Evolutionary conservation across 1,139 yeast genomes (phyloP), one percentile per base, ranked within the genome.

Genomic region (Pichia terricola): DNA sequence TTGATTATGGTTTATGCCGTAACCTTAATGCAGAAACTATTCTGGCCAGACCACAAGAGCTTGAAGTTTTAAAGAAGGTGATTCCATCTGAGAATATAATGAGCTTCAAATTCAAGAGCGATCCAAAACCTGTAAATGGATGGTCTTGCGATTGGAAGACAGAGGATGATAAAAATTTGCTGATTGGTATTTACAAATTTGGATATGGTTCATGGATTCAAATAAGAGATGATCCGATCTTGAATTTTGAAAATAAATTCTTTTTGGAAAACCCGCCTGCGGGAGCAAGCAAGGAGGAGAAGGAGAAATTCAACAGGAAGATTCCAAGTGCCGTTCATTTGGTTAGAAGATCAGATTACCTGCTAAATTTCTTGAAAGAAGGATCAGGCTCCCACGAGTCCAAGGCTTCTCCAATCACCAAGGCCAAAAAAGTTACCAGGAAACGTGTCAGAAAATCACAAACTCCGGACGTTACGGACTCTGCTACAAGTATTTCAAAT

Each of bases 161-260:
- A 11, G 75, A 70, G 37, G 96, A 94, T 59, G 99, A 94, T 62
- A 83, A 88, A 38, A 83, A 81, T 79, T 69, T 94, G 44, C 64
- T 94, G 50, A 77, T 84, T 37, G 99, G 99, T 51, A 84, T 91
- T 32, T 75, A 77, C 59, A 88, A 87, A 62, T 87, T 89, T 63
- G 99, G 99, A 0, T 91, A 87, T 59, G 98, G 98, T 26, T 82
- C 95, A 0, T 94, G 98, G 98, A 64, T 75, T 6, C 89, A 85
- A 60, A 89, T 94, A 40, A 71, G 98, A 59, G 98, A 91, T 64
- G 98, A 94, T 65, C 97, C 98, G 1, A 74, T 86, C 46, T 71
- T 94, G 48, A 94, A 91, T 11, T 70, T 94, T 52, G 86, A 88
- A 50, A 87, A 87, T 55, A 89, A 86, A 66, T 66, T 89, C 51